Base-by-base conservation (phyloP, 192 early-diverging fungal species). In the Entomortierella parvispora region DNA sequence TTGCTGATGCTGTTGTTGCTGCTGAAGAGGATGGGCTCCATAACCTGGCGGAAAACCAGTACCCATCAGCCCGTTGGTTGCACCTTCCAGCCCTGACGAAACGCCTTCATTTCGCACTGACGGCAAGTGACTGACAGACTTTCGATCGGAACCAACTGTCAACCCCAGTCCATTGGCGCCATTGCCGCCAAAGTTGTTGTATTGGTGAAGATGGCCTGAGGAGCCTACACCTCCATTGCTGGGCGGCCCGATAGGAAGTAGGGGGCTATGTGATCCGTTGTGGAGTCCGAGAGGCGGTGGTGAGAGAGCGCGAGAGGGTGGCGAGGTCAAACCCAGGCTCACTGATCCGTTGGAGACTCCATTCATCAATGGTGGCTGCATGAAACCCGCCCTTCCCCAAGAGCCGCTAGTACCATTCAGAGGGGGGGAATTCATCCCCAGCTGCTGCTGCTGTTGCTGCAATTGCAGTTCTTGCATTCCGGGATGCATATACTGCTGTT, bases 1-100 rank as follows among this genome's bases (percentile, higher is more conserved):
- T 8, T 58, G 57, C 20, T 25, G 40, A 2, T 42, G 57, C 10
- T 54, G 62, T 31, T 52, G 40, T 40, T 52, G 34, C 15, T 53
- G 49, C 17, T 51, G 62, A 2, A 60, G 50, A 23, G 57, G 47
- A 53, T 72, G 70, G 17, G 62, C 4, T 22, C 45, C 48, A 54
- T 53, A 65, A 2, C 72, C 65, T 25, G 43, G 17, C 4, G 45
- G 54, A 53, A 56, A 76, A n/a, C 72, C 72, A 45, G 61, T 76
- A 40, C 37, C 37, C 37, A 40, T 40, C 37, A 40, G 37, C 12
- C 37, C 37, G 37, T 40, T 40, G 7, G 37, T 5, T 40, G 37
- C 5, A 12, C 37, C 12, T 40, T 40, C 37, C 37, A 12, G n/a
- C n/a, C n/a, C n/a, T n/a, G n/a, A n/a, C 20, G 64, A 6, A 9